Base-by-base conservation (phyloP, 2,329 filamentous ascomycete genomes). In the Cryphonectria parasitica region DNA sequence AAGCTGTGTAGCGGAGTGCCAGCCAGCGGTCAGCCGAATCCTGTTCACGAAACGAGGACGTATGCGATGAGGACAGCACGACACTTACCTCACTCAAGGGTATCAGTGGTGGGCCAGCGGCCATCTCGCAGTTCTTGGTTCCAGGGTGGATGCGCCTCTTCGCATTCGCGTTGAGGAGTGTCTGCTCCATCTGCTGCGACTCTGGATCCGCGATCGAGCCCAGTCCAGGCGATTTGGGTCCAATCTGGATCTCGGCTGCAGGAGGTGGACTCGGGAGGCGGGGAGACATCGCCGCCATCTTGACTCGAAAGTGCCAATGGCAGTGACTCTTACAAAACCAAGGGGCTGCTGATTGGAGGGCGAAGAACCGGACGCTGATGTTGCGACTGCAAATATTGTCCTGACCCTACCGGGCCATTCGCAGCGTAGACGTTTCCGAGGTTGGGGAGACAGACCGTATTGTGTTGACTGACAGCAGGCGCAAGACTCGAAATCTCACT, bases 251-350 rank as follows among this genome's bases (percentile, higher is more conserved):
- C 82, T 99, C 96, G 73, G 95, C 94, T 70, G 97, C 91, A 45
- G 96, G 96, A 71, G 96, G 96, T 72, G 96, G 96, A 81, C 94
- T 98, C 71, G 96, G 96, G 66, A 99, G 90, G 79, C 96, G 92
- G 74, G 96, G 95, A 64, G 95, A 98, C 81, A 89, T 95, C 73
- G 93, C 91, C 75, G 88, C 82, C 73, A 89, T 80, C 74, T 87
- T 84, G 87, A 89, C 89, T 81, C 73, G 74, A 72, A 34, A 10
- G n/a, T 41, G 45, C 43, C 60, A 56, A 22, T 43, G 56, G 54
- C 54, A 49, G 31, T 43, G 61, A 45, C 34, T 43, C n/a, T 62
- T 54, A 49, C 28, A 62, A 4, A n/a, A n/a, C 8, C 45, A n/a
- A 22, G 45, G 45, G 36, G 36, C 10, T 39, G 45, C 17, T 49